Percentiles rank a stretch among this genome's conserved stretches.
Evolutionary conservation across 2,329 filamentous ascomycete genomes (phyloP).

Genomic region (Penicillium olsonii): DNA sequence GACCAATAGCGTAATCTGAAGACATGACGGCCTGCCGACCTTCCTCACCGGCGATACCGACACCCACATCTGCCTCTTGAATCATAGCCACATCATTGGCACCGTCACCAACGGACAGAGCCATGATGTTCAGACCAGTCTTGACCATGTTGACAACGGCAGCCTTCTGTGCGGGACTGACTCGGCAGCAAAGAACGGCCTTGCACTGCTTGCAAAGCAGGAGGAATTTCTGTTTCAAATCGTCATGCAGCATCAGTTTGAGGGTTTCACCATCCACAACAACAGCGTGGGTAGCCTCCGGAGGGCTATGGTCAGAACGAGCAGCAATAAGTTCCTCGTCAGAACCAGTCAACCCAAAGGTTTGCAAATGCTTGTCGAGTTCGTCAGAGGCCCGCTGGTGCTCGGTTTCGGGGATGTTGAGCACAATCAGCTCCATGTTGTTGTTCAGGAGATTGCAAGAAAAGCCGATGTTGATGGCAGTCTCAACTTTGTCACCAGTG

Average conservation of each 20-base stretch:
- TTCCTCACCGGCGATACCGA: constrained; percentile 91
- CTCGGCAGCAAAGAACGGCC: constrained; percentile 94
- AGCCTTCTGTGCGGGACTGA: constrained; percentile 94
- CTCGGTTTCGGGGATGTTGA: constrained; percentile 80
- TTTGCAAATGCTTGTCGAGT: constrained; percentile 70
- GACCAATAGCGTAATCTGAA: constrained; percentile 91
- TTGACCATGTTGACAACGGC: constrained; percentile 97
- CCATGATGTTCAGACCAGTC: constrained; percentile 92
- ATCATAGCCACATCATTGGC: constrained; percentile 98
- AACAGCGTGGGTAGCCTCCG: constrained; percentile 83
- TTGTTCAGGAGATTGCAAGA: constrained; percentile 97
- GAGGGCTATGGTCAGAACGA: constrained; percentile 80
- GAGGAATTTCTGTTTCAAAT: constrained; percentile 86
- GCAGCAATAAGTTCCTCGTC: constrained; percentile 82
- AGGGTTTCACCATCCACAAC: constrained; percentile 95
- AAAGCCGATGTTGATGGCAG: constrained; percentile 99
- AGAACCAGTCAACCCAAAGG: constrained; percentile 78
- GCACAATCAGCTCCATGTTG: constrained; percentile 92
- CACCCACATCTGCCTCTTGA: constrained; percentile 93
- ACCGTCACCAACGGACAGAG: constrained; percentile 87
- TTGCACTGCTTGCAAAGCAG: constrained; percentile 96
- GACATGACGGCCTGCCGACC: constrained; percentile 94
- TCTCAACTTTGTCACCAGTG: constrained; percentile 98
- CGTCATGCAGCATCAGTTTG: constrained; percentile 80
- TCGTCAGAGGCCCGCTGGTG: constrained; percentile 65